Base-by-base conservation (phyloP, 441 rosid genomes). In the Euphorbia corollata region DNA sequence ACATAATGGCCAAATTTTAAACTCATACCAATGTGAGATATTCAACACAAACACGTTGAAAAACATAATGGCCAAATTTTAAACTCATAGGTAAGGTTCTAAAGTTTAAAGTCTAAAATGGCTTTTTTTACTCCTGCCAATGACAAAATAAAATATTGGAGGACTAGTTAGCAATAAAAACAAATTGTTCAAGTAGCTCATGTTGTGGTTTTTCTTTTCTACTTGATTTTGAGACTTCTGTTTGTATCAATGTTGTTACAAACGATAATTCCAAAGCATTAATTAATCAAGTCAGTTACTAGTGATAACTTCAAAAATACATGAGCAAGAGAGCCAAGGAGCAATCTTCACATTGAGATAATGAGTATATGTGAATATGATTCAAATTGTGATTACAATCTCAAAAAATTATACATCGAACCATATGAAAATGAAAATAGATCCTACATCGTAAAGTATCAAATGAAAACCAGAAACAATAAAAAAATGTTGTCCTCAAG, bases 401-500 rank as follows among this genome's bases (percentile, higher is more conserved):
- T 36, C 12, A 34, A 19, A 19, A 30, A 63, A 12, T 63, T 2
- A 63, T 6, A 27, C 12, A n/a, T n/a, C 30, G 18, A 27, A 16
- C 41, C 56, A 63, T 47, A n/a, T 51, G 6, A 22, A 24, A 2
- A 16, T 8, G 19, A 1, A 24, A 24, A 3, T 8, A 27, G 10
- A 18, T 47, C 58, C 58, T 48, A 23, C n/a, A 43, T 64, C 45
- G 43, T 32, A 64, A 18, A 67, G 43, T 41, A 16, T 47, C 36
- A 57, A 57, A 39, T 54, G 8, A 67, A 41, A 67, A 45, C 63
- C 11, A 24, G 15, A 4, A 15, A 56, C 41, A 23, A 16, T 19
- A 5, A 18, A 8, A 61, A 27, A 3, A 7, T 8, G n/a, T n/a
- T n/a, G n/a, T n/a, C n/a, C n/a, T 38, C 41, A 8, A 38, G 41